Evolutionary conservation across 2,329 filamentous ascomycete genomes (phyloP).

Genomic region (Penicillium sp.): DNA sequence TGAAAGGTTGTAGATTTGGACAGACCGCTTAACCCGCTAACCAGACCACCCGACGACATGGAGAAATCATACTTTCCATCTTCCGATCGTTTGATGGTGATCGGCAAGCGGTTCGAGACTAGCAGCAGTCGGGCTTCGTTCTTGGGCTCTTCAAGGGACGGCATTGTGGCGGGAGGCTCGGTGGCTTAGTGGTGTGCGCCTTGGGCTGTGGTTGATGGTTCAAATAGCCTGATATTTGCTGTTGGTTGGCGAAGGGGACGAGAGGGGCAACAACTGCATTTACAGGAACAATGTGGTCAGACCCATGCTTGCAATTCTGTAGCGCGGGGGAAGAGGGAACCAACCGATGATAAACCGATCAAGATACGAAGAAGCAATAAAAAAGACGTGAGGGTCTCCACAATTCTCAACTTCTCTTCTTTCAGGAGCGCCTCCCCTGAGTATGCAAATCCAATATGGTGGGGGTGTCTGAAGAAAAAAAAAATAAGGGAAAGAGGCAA

Average conservation of each 20-base stretch:
- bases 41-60: conserved; percentile 95
- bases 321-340: conserved; percentile 2
- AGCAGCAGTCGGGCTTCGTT: conserved; percentile 64
- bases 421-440: neutral
- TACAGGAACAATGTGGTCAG: conserved; percentile 3
- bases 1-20: conserved; percentile 92
- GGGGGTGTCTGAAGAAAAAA: neutral
- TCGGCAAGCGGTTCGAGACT: conserved; percentile 90
- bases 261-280: neutral
- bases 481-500: neutral
- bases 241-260: neutral
- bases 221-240: neutral
- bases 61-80: conserved; percentile 91
- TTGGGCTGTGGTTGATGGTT: neutral
- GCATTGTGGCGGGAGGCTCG: conserved; percentile 26
- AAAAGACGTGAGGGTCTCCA: neutral
- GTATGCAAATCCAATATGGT: neutral
- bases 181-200: neutral
- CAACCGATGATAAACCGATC: neutral
- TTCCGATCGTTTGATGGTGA: conserved; percentile 91
- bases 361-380: neutral
- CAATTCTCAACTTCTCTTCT: neutral
- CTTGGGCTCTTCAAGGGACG: conserved; percentile 32
- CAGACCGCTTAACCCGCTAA: conserved; percentile 87
- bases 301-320: neutral